Conservation (phyloP, 1,284 basidiomycete genomes). For the Moesziomyces sp. region DNA sequence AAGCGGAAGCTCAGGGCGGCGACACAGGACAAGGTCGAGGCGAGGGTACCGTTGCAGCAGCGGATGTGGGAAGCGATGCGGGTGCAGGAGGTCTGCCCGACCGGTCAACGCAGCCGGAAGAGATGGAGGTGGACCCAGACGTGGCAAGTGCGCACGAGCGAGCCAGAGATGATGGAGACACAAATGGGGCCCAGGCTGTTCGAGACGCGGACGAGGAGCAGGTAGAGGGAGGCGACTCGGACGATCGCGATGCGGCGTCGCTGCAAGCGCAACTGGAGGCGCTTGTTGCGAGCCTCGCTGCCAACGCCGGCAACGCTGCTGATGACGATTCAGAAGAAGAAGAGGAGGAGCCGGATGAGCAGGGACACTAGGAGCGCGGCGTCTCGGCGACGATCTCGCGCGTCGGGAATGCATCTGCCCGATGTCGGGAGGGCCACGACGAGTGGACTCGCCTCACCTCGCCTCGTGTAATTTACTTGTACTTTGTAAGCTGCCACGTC, state of each 20-base stretch:
- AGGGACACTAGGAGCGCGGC: not conserved
- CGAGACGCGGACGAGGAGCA: conserved; percentile 1
- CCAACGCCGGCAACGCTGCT: conserved; percentile 30
- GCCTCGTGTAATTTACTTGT: too few species aligned
- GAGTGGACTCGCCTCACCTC: too few species aligned
- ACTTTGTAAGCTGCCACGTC: too few species aligned
- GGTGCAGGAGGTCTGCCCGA: not conserved
- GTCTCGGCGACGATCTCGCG: too few species aligned
- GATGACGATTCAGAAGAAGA: conserved; percentile 37
- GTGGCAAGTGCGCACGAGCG: conserved; percentile 3
- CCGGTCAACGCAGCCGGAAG: conserved; percentile 4
- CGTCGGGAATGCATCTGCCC: too few species aligned
- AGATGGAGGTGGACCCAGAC: conserved; percentile 26
- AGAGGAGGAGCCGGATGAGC: conserved; percentile 6
- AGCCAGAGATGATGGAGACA: not conserved
- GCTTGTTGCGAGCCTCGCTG: conserved; percentile 54
- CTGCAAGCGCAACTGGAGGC: conserved; percentile 56
- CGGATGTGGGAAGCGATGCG: not conserved
- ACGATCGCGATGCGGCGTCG: conserved; percentile 24
- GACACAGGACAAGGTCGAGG: not conserved
- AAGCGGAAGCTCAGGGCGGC: conserved; percentile 9
- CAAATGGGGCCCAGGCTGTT: conserved; percentile 3
- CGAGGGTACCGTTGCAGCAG: not conserved
- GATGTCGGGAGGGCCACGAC: too few species aligned
- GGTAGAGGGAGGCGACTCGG: conserved; percentile 4